Evolutionary conservation across 2,329 filamentous ascomycete genomes (phyloP).

Genomic region (Ophiostoma piceae): DNA sequence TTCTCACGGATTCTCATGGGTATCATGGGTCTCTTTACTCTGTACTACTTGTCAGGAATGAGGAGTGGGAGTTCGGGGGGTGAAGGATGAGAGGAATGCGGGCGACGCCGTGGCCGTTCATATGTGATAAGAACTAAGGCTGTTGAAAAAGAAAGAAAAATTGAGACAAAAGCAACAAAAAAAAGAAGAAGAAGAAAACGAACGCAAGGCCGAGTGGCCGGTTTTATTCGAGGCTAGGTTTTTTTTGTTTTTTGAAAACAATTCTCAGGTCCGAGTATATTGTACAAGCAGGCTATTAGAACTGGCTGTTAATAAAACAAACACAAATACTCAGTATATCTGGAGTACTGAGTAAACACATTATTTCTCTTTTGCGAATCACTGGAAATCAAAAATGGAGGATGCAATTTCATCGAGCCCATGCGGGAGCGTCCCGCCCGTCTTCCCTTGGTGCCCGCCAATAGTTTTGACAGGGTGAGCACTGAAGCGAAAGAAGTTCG

Average conservation of each 20-base stretch:
- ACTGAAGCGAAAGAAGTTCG: background rate
- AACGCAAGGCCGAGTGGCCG: background rate
- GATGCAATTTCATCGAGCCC: slow-evolving; percentile 12
- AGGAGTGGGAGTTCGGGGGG: background rate
- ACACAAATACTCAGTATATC: background rate
- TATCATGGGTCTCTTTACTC: background rate
- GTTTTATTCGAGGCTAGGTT: background rate
- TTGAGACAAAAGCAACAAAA: background rate
- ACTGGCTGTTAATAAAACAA: background rate
- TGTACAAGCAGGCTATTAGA: too few relatives aligned
- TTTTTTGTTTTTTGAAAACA: too few relatives aligned
- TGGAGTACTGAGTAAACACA: too few relatives aligned
- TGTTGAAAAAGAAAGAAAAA: background rate
- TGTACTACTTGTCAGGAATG: background rate
- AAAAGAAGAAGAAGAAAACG: background rate
- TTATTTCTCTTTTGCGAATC: background rate
- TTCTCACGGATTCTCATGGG: background rate
- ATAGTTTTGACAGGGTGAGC: slow-evolving; percentile 3
- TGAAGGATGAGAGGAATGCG: slow-evolving; percentile 2
- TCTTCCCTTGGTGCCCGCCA: slow-evolving; percentile 18
- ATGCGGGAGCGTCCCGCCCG: slow-evolving; percentile 20
- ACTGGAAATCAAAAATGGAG: background rate
- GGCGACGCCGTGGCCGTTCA: background rate
- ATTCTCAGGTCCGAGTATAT: too few relatives aligned
- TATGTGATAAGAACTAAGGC: background rate